These are phyloP conservation scores for Talaromyces sp. DNA, from an alignment of 2,329 filamentous ascomycete species.

Conservation along the genomic window DNA sequence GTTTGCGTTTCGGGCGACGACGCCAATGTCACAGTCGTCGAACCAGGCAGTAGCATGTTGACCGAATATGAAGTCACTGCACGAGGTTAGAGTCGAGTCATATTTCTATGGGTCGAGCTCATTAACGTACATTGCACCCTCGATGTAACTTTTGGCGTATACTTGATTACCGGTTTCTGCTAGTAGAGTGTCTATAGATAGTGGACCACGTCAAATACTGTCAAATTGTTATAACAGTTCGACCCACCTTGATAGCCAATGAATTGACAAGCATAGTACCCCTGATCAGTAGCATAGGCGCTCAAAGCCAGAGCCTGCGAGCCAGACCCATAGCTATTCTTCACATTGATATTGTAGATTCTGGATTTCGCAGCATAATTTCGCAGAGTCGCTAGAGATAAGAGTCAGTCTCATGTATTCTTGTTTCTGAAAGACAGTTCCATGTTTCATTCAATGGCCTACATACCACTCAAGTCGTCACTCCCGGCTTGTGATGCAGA, in stretches of 20 bases:
- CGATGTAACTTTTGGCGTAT: slow-evolving; percentile 53
- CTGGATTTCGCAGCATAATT: slow-evolving; percentile 12
- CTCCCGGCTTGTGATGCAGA: slow-evolving; percentile 13
- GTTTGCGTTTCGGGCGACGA: slow-evolving; percentile 34
- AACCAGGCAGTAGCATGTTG: slow-evolving; percentile 50
- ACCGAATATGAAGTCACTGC: slow-evolving; percentile 55
- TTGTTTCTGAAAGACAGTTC: neutral
- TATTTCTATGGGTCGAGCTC: neutral
- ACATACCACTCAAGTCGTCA: slow-evolving; percentile 21
- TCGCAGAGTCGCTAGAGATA: slow-evolving; percentile 5
- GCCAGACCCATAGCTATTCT: slow-evolving; percentile 18
- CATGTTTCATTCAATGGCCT: neutral
- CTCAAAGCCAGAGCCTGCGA: slow-evolving; percentile 44
- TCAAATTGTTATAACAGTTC: neutral
- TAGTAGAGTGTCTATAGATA: slow-evolving; percentile 47
- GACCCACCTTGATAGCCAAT: slow-evolving; percentile 45
- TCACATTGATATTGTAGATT: slow-evolving; percentile 21
- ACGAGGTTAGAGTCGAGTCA: neutral
- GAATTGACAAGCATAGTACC: slow-evolving; percentile 54
- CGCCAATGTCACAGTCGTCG: slow-evolving; percentile 45
- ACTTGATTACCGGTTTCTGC: slow-evolving; percentile 50
- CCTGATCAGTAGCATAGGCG: slow-evolving; percentile 48
- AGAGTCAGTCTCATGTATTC: neutral
- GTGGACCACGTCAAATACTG: neutral
- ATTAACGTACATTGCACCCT: slow-evolving; percentile 44